Base-by-base conservation (phyloP, 129 eudicot genomes). In the Lactuca sativa region DNA sequence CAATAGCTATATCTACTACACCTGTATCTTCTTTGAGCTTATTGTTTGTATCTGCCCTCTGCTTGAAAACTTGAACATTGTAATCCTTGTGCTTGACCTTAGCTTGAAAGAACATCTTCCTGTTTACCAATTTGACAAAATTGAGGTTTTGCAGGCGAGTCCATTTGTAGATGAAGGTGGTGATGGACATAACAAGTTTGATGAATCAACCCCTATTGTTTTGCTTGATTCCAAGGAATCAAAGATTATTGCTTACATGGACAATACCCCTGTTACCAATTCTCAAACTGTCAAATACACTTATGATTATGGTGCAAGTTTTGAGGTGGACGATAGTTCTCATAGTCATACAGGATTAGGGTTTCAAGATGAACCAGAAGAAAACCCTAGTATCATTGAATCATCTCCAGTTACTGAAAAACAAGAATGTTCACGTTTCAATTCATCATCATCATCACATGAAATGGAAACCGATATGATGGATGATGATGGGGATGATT, bases 311-410 rank as follows among this genome's bases (percentile, higher is more conserved):
- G 86, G 79, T 69, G 74, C 95, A 32, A 75, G 74, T 73, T 82
- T 90, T 62, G 83, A 83, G 34, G 64, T 78, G 48, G 96, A 73
- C 36, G 95, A 90, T 49, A 72, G 82, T 79, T 71, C 83, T 7
- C 95, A 87, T 68, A 76, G 75, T 7, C 95, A 87, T 68, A 76
- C 76, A 76, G 97, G 95, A 67, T 82, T 93, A 77, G 97, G 97
- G 59, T 93, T 90, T 74, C 66, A 76, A 71, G 82, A 79, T 64
- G 82, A 74, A 68, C 51, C 80, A 47, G 90, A 83, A 69, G 81
- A 69, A 74, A 43, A 14, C 40, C 71, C 75, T 69, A 31, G 59
- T 41, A 18, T 62, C 44, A 78, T 71, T 14, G 81, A 34, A 38
- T 70, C 71, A 64, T 78, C 81, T 17, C 66, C 76, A 25, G 74